phyloP scores from a whole-genome alignment of 805 yeast species.

The Pichia sporocuriosa region DNA sequence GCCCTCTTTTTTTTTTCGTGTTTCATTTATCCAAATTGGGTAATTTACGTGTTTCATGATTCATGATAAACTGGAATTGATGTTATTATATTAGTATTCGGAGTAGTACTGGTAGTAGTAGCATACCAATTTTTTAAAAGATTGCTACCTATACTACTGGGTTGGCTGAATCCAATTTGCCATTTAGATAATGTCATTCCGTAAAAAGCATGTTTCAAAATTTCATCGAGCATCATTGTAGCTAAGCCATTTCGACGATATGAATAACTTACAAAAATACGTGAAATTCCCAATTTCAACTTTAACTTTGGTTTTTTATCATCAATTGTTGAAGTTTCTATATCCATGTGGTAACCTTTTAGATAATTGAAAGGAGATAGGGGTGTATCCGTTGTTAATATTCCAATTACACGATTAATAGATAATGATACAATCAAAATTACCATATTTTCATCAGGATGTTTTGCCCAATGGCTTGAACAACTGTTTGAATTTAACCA shows the following conservation, averaged over 20 bases:
- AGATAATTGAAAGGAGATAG: not conserved
- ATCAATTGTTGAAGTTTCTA: not conserved
- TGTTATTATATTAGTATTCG: not conserved
- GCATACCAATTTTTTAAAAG: conserved; percentile 45
- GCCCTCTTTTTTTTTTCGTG: too few species aligned
- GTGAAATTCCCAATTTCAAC: conserved; percentile 37
- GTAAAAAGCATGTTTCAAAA: conserved; percentile 38
- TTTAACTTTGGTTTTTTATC: not conserved
- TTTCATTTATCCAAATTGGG: conserved; percentile 27
- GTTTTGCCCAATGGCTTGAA: conserved; percentile 1
- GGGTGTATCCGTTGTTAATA: conserved; percentile 4
- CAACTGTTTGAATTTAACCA: conserved; percentile 5
- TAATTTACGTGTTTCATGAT: conserved; percentile 17
- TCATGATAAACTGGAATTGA: conserved; percentile 8
- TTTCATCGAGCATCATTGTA: conserved; percentile 35
- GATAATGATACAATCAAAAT: not conserved
- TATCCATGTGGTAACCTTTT: conserved; percentile 4
- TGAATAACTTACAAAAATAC: conserved; percentile 37
- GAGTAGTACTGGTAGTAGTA: not conserved
- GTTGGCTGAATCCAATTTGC: conserved; percentile 63
- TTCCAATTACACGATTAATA: conserved; percentile 1
- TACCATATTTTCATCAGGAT: conserved; percentile 1
- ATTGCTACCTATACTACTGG: conserved; percentile 52
- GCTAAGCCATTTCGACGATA: conserved; percentile 48
- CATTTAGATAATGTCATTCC: conserved; percentile 36